Percentiles rank a stretch among this genome's conserved stretches.
These are phyloP conservation scores for Eucalyptus coolabah DNA, from an alignment of 345 rosid genomes.

Conservation along the genomic window DNA sequence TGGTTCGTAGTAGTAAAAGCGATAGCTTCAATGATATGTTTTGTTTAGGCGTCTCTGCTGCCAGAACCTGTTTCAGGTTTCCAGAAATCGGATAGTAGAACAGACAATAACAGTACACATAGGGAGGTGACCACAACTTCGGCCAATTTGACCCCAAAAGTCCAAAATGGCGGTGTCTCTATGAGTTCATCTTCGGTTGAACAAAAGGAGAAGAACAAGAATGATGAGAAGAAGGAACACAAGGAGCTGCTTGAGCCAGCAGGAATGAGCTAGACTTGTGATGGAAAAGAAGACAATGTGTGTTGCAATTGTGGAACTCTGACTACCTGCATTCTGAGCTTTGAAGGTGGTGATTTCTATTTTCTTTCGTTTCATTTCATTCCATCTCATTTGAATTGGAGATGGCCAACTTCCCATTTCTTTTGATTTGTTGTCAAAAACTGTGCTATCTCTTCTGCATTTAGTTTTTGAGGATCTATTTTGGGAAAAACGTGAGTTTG, in stretches of 20 bases:
- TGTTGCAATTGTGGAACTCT: background rate
- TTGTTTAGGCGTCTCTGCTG: constrained; percentile 21
- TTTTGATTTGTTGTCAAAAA: too few relatives aligned
- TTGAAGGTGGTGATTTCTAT: too few relatives aligned
- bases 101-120: background rate
- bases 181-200: background rate
- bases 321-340: too few relatives aligned
- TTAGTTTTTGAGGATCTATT: too few relatives aligned
- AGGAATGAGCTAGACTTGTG: background rate
- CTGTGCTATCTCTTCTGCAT: too few relatives aligned
- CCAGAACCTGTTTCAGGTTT: constrained; percentile 2
- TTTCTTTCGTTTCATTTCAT: too few relatives aligned
- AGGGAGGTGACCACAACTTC: background rate
- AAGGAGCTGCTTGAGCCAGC: background rate
- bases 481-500: too few relatives aligned
- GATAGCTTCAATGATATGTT: background rate
- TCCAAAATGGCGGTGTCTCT: background rate
- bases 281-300: background rate
- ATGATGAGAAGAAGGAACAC: background rate
- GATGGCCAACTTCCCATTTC: too few relatives aligned
- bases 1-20: background rate
- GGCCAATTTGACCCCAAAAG: background rate
- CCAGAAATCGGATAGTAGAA: background rate
- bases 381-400: too few relatives aligned
- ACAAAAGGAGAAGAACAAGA: background rate